Base-by-base conservation (phyloP, 305 asterid species). In the Fraxinus platypoda region DNA sequence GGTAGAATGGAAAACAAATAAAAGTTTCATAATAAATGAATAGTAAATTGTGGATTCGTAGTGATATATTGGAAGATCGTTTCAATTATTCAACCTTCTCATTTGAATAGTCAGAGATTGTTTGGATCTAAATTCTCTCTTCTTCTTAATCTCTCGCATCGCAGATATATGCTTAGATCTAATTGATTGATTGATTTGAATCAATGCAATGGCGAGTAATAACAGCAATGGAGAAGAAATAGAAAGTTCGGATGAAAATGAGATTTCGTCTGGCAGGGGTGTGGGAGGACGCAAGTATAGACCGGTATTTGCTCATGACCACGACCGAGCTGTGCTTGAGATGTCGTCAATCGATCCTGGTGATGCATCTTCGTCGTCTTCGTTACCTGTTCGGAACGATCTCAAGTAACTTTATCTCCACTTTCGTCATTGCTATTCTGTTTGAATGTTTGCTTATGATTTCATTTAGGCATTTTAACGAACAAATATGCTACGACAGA, bases 281-380 rank as follows among this genome's bases (percentile, higher is more conserved):
- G 78, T 49, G 81, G 93, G 93, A 26, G 97, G 94, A 23, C 95
- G 99, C 74, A 92, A 90, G 89, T 95, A 95, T 86, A 84, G 89
- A 71, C 97, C 99, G 17, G 98, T 95, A 4, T 93, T 94, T 82
- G 97, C 98, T 4, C 92, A 92, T 79, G 97, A 95, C 81, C 81
- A 85, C 74, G 97, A 93, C 88, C 94, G 96, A 52, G 97, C 97
- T 76, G 94, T 93, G 72, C 83, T 94, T 13, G 97, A 95, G 91
- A 95, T 95, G 97, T 89, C 97, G 28, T 87, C 97, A 15, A 81
- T 94, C 71, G 96, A 93, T 82, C 93, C 95, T 11, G 81, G 82
- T 70, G 82, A 75, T 59, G 85, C 88, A 2, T 90, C 97, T 81
- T 89, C 95, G 23, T 87, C 95, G 37, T 85, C 89, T 77, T 78